phyloP scores from a whole-genome alignment of 2,329 filamentous ascomycete genomes.

The Exutisphaerella laricina region DNA sequence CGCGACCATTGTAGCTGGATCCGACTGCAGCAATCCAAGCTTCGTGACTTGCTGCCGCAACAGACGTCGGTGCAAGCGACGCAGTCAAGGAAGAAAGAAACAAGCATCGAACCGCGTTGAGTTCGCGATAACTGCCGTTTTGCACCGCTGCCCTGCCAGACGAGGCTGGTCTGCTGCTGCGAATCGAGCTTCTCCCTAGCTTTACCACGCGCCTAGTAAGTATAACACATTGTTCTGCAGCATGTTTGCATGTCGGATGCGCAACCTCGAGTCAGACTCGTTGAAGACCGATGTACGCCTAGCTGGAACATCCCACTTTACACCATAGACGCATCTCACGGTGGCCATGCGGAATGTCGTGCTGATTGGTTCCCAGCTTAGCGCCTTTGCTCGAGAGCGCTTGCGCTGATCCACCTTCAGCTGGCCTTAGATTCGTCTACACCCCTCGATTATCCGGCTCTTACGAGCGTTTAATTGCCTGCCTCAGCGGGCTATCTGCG shows the following conservation, averaged over 20 bases:
- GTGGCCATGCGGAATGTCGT: constrained; percentile 18
- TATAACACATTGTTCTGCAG: constrained; percentile 11
- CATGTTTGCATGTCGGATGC: constrained; percentile 1
- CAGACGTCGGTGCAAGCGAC: too few relatives aligned
- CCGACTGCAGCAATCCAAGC: too few relatives aligned
- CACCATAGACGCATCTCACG: constrained; percentile 17
- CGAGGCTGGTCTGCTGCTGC: too few relatives aligned
- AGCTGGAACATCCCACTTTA: constrained; percentile 7
- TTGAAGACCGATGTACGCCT: background rate
- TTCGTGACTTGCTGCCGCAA: too few relatives aligned
- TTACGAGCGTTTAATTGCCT: constrained; percentile 13
- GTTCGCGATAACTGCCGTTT: too few relatives aligned
- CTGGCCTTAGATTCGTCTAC: constrained; percentile 13
- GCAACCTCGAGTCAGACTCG: background rate
- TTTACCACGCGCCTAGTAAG: constrained; percentile 7
- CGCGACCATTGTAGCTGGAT: too few relatives aligned
- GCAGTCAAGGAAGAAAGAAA: too few relatives aligned
- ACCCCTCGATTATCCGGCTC: constrained; percentile 7
- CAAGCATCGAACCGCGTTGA: too few relatives aligned
- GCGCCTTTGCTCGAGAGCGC: constrained; percentile 8
- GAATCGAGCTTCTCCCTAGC: background rate
- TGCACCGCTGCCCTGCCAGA: too few relatives aligned
- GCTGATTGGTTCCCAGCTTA: constrained; percentile 19
- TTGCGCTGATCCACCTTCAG: constrained; percentile 11
- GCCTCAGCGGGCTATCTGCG: constrained; percentile 13